A percentile compares a stretch with the other conserved stretches of the same genome.
These are phyloP conservation scores for Xerocomus nothofagi DNA, from an alignment of 1,284 basidiomycete genomes.

Conservation along the genomic window DNA sequence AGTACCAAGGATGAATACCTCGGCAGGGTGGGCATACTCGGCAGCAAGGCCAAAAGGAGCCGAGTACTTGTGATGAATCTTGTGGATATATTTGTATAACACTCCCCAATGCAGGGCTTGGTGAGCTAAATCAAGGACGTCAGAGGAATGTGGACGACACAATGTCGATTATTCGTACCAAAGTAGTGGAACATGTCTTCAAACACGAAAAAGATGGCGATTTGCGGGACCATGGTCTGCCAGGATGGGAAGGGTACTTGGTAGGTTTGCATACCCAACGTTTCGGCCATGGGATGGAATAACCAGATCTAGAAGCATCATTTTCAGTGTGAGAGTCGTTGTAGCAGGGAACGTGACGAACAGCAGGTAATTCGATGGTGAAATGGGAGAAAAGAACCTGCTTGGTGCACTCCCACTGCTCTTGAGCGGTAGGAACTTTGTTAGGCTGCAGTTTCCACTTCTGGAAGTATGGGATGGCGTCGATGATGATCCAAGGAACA, in stretches of 20 bases:
- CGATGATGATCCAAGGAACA: constrained; percentile 95
- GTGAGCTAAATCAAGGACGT: constrained; percentile 60
- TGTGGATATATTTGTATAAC: constrained; percentile 98
- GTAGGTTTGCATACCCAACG: constrained; percentile 89
- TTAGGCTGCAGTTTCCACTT: constrained; percentile 93
- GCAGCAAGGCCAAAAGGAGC: constrained; percentile 97
- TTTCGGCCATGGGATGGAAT: constrained; percentile 94
- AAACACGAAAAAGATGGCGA: constrained; percentile 92
- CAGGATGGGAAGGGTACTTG: constrained; percentile 87
- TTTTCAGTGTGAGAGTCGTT: neutral
- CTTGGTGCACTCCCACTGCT: constrained; percentile 98
- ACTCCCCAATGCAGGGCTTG: constrained; percentile 87
- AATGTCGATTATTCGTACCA: constrained; percentile 40
- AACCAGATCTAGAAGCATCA: constrained; percentile 74
- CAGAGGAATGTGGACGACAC: neutral
- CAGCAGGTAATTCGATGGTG: constrained; percentile 90
- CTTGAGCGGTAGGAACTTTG: constrained; percentile 77
- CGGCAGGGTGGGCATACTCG: constrained; percentile 95
- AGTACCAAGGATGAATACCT: constrained; percentile 87
- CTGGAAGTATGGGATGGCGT: constrained; percentile 90
- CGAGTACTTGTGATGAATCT: constrained; percentile 96
- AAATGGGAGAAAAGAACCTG: constrained; percentile 95
- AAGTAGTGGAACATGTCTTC: constrained; percentile 93
- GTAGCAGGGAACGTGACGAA: constrained; percentile 39
- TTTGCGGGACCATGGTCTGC: constrained; percentile 73